These are phyloP conservation scores for Nemania sp. DNA, from an alignment of 2,329 filamentous ascomycete species.

Conservation along the genomic window DNA sequence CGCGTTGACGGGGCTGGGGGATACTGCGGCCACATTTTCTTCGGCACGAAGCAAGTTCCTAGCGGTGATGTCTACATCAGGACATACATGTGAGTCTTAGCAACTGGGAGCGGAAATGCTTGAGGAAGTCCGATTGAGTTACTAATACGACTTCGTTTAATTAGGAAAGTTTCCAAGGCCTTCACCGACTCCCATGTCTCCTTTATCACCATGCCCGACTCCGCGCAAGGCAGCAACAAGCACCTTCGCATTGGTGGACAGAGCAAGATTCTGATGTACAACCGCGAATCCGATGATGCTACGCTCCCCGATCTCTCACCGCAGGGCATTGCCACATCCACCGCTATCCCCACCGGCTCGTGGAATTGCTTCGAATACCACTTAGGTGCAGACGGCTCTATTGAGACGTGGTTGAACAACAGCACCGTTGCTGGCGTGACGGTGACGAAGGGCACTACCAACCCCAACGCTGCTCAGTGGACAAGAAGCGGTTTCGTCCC, in stretches of 20 bases:
- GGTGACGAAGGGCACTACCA: slow-evolving; percentile 58
- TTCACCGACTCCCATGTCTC: slow-evolving; percentile 70
- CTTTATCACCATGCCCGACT: slow-evolving; percentile 74
- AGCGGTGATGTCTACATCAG: slow-evolving; percentile 69
- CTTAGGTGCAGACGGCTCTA: slow-evolving; percentile 66
- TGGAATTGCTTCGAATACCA: slow-evolving; percentile 74
- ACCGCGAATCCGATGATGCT: slow-evolving; percentile 72
- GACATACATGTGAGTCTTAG: slow-evolving; percentile 63
- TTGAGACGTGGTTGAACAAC: slow-evolving; percentile 72
- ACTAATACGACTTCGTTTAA: slow-evolving; percentile 34
- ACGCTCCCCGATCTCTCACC: slow-evolving; percentile 72
- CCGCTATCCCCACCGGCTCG: slow-evolving; percentile 60
- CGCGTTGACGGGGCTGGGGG: slow-evolving; percentile 65
- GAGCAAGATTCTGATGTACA: slow-evolving; percentile 72
- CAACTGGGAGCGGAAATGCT: not conserved
- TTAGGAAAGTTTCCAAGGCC: slow-evolving; percentile 66
- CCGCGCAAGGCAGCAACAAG: slow-evolving; percentile 66
- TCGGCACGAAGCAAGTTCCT: slow-evolving; percentile 68
- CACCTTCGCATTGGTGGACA: slow-evolving; percentile 73
- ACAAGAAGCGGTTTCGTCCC: slow-evolving; percentile 61
- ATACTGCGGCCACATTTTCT: slow-evolving; percentile 71
- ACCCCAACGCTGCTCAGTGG: slow-evolving; percentile 67
- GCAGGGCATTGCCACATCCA: slow-evolving; percentile 67
- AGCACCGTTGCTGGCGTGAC: slow-evolving; percentile 64
- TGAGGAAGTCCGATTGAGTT: not conserved